Conservation (phyloP, 1,284 basidiomycete species). For the Marasmius sp. region DNA sequence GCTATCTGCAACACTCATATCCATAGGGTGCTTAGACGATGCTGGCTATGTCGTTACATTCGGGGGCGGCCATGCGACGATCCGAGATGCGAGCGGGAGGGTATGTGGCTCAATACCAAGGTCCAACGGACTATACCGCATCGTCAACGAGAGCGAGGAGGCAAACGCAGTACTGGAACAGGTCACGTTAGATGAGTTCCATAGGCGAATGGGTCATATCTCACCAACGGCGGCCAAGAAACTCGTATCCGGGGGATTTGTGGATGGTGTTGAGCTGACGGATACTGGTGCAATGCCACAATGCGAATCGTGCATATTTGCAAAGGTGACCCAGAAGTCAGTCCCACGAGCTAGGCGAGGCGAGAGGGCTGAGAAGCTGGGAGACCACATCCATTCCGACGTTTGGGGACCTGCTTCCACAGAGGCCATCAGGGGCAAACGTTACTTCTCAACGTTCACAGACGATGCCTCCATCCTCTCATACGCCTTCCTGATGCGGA, state of each 20-base stretch:
- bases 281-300: slow-evolving; percentile 7
- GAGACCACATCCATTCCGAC: slow-evolving; percentile 35
- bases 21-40: slow-evolving; percentile 21
- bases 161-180: slow-evolving; percentile 1
- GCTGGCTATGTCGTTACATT: slow-evolving; percentile 18
- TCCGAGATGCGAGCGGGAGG: slow-evolving; percentile 1
- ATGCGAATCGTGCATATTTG: slow-evolving; percentile 27
- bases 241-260: slow-evolving; percentile 10
- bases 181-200: slow-evolving; percentile 11
- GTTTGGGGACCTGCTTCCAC: too few species aligned
- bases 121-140: slow-evolving; percentile 10
- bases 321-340: slow-evolving; percentile 27
- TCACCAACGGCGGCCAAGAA: slow-evolving; percentile 5
- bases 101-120: slow-evolving; percentile 7
- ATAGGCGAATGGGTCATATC: slow-evolving; percentile 19
- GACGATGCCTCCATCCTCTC: too few species aligned
- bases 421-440: too few species aligned
- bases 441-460: too few species aligned
- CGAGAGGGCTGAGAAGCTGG: slow-evolving; percentile 25
- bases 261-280: slow-evolving; percentile 16
- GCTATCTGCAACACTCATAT: slow-evolving; percentile 23
- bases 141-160: slow-evolving; percentile 4
- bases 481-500: too few species aligned
- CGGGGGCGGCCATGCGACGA: slow-evolving; percentile 7
- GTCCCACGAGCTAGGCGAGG: slow-evolving; percentile 22